These are phyloP conservation scores for Sphaerostilbella broomeana DNA, from an alignment of 2,329 filamentous ascomycete species.

Conservation along the genomic window DNA sequence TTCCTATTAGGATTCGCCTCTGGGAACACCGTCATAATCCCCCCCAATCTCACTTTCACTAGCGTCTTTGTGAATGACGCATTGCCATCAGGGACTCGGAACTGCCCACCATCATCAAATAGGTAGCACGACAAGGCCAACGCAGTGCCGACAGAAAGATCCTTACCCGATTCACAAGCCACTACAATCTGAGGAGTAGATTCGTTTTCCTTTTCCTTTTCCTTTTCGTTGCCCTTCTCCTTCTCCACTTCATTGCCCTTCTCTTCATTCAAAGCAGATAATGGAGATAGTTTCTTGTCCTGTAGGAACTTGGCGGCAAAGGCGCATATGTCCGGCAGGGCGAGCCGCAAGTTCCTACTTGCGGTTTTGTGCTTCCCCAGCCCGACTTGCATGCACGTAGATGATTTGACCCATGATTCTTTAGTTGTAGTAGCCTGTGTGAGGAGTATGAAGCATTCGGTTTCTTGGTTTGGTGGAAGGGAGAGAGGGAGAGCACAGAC, in stretches of 20 bases:
- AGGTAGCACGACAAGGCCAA: constrained; percentile 71
- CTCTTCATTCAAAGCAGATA: not conserved
- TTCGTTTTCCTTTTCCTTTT: too few relatives aligned
- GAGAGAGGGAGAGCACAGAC: constrained; percentile 31
- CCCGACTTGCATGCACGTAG: constrained; percentile 48
- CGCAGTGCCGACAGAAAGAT: constrained; percentile 71
- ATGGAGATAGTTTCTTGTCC: not conserved
- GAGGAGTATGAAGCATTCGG: constrained; percentile 38
- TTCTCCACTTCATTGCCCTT: too few relatives aligned
- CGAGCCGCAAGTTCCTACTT: constrained; percentile 71
- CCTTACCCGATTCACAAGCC: constrained; percentile 69
- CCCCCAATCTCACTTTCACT: constrained; percentile 72
- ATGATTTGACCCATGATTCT: constrained; percentile 33
- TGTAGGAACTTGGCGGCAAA: constrained; percentile 44
- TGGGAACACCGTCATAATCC: constrained; percentile 72
- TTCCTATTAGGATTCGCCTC: constrained; percentile 76
- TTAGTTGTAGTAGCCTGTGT: constrained; percentile 36
- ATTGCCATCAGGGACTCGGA: constrained; percentile 19
- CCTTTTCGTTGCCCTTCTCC: too few relatives aligned
- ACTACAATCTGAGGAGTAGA: constrained; percentile 44
- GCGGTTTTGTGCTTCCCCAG: constrained; percentile 70
- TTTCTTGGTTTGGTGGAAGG: constrained; percentile 2
- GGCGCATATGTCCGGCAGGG: constrained; percentile 55
- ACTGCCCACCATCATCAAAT: constrained; percentile 56
- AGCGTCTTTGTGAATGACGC: constrained; percentile 60